A percentile compares a stretch with the other conserved stretches of the same genome.
Evolutionary conservation across 2,329 filamentous ascomycete genomes (phyloP).

Genomic region (Penicillium sp.): DNA sequence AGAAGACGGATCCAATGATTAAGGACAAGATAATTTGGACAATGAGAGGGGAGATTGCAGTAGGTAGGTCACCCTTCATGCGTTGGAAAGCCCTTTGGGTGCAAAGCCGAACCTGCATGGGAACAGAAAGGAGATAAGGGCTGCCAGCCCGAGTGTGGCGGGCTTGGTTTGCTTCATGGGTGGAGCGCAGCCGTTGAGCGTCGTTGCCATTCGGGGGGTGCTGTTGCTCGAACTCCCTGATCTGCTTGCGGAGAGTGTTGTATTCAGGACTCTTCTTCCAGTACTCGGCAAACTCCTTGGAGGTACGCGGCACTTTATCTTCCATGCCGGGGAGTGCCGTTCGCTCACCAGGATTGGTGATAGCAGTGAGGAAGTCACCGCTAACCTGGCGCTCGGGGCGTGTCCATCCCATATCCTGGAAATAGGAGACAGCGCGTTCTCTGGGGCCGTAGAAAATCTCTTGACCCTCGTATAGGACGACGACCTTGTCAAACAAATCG

Average conservation of each 20-base stretch:
- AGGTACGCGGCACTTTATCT: slow-evolving; percentile 64
- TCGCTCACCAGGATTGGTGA: slow-evolving; percentile 67
- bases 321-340: slow-evolving; percentile 62
- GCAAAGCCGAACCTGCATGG: slow-evolving; percentile 74
- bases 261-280: slow-evolving; percentile 60
- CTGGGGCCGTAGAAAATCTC: slow-evolving; percentile 75
- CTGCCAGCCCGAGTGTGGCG: slow-evolving; percentile 63
- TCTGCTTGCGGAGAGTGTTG: slow-evolving; percentile 41
- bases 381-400: slow-evolving; percentile 70
- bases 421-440: slow-evolving; percentile 62
- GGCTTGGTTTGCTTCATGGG: slow-evolving; percentile 42
- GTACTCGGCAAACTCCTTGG: slow-evolving; percentile 67
- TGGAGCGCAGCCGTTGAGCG: slow-evolving; percentile 34
- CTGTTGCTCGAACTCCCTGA: slow-evolving; percentile 43
- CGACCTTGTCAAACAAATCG: slow-evolving; percentile 67
- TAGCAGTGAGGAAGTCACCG: slow-evolving; percentile 69
- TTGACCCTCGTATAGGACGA: slow-evolving; percentile 72
- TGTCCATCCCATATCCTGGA: slow-evolving; percentile 69
- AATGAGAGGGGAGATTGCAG: slow-evolving; percentile 66
- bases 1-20: slow-evolving; percentile 80
- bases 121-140: slow-evolving; percentile 78
- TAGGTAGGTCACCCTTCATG: slow-evolving; percentile 72
- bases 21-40: slow-evolving; percentile 75
- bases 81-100: slow-evolving; percentile 78
- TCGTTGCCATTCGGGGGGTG: slow-evolving; percentile 40